phyloP scores from a whole-genome alignment of 352 stramenopile genomes.

The Phytophthora palmivora region DNA sequence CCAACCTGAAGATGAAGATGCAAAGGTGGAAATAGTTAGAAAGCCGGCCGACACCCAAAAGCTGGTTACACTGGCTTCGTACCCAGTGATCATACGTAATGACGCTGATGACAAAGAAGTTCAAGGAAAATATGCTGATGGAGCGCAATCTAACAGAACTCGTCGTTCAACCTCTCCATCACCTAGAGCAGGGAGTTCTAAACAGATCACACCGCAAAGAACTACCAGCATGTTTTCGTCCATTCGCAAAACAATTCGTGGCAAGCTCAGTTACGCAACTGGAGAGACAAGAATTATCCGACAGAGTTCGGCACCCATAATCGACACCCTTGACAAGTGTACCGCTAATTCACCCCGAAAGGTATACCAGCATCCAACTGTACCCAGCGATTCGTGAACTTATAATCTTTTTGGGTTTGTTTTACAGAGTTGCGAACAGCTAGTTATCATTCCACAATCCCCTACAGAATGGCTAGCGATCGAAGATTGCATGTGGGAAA shows the following conservation, averaged over 20 bases:
- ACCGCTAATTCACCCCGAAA: constrained; percentile 8
- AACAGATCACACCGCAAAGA: constrained; percentile 30
- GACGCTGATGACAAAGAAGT: constrained; percentile 12
- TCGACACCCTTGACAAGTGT: constrained; percentile 14
- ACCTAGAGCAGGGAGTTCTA: constrained; percentile 20
- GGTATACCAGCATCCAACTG: constrained; percentile 11
- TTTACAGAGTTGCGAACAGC: constrained; percentile 19
- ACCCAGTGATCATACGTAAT: constrained; percentile 28
- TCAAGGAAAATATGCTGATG: constrained; percentile 8
- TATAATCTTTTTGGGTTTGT: constrained; percentile 8
- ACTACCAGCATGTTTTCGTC: constrained; percentile 50
- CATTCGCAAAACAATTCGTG: constrained; percentile 50
- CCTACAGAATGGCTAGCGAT: constrained; percentile 59
- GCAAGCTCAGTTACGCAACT: constrained; percentile 40
- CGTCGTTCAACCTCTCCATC: constrained; percentile 35
- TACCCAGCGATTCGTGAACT: neutral
- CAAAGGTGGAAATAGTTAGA: neutral
- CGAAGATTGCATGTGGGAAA: constrained; percentile 65
- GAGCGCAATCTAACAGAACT: constrained; percentile 13
- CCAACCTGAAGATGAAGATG: constrained; percentile 1
- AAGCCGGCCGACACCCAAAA: constrained; percentile 8
- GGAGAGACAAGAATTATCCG: constrained; percentile 31
- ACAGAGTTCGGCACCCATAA: constrained; percentile 29
- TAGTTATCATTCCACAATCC: constrained; percentile 25
- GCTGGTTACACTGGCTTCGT: constrained; percentile 38